Conservation (phyloP, 2,329 filamentous ascomycete species). For the Pseudogymnoascus sp. region DNA sequence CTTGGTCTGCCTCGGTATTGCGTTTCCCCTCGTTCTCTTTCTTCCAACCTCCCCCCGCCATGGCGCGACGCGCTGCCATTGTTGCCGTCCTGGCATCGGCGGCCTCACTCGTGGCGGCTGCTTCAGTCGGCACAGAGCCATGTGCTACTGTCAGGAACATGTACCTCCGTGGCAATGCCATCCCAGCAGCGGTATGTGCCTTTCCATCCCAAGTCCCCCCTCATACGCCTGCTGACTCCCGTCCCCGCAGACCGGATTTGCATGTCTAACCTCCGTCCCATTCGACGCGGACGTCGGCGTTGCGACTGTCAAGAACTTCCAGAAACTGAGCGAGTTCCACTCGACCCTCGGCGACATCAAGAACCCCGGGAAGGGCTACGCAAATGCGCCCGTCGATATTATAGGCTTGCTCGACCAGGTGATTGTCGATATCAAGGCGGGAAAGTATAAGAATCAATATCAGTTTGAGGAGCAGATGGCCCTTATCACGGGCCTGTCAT, state of each 20-base stretch:
- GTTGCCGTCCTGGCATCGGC: not conserved
- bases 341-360: constrained; percentile 42
- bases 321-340: constrained; percentile 97
- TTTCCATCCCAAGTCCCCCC: not conserved
- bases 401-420: constrained; percentile 16
- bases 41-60: not conserved
- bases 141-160: not conserved
- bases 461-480: constrained; percentile 18
- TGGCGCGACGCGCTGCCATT: not conserved
- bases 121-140: not conserved
- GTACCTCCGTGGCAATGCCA: not conserved
- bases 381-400: constrained; percentile 15
- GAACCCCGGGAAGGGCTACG: not conserved
- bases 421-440: constrained; percentile 12
- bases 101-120: not conserved
- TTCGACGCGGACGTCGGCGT: constrained; percentile 91
- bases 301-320: constrained; percentile 98
- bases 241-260: constrained; percentile 79
- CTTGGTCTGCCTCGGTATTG: not conserved
- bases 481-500: constrained; percentile 8
- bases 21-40: not conserved
- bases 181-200: not conserved
- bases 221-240: not conserved
- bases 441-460: constrained; percentile 17
- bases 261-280: constrained; percentile 72